phyloP scores from a whole-genome alignment of 2,329 filamentous ascomycete genomes.

The Aspergillus novoparasiticus region DNA sequence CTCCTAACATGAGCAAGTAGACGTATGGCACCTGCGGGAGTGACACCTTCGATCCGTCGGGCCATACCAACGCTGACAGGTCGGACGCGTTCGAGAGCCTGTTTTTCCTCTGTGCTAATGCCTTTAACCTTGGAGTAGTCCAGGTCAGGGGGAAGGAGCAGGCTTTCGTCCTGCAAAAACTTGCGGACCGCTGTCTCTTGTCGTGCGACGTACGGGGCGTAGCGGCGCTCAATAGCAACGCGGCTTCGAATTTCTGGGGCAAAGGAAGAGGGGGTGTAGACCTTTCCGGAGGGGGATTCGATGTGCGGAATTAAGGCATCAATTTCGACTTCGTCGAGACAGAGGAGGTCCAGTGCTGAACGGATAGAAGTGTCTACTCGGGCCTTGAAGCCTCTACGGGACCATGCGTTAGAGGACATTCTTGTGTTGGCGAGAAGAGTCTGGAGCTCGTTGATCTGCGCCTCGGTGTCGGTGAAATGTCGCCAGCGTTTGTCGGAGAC shows the following conservation, averaged over 20 bases:
- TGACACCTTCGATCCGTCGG: slow-evolving; percentile 76
- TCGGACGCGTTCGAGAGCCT: slow-evolving; percentile 66
- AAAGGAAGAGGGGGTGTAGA: slow-evolving; percentile 54
- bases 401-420: slow-evolving; percentile 68
- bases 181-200: slow-evolving; percentile 68
- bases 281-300: slow-evolving; percentile 27
- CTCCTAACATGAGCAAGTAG: slow-evolving; percentile 45
- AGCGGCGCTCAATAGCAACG: slow-evolving; percentile 78
- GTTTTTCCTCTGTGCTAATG: slow-evolving; percentile 77
- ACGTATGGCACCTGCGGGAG: slow-evolving; percentile 48
- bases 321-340: slow-evolving; percentile 63
- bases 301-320: slow-evolving; percentile 61
- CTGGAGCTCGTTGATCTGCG: slow-evolving; percentile 69
- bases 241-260: slow-evolving; percentile 63
- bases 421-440: slow-evolving; percentile 60
- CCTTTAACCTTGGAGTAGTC: slow-evolving; percentile 76
- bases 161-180: slow-evolving; percentile 74
- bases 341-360: slow-evolving; percentile 77
- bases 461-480: slow-evolving; percentile 65
- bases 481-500: slow-evolving; percentile 79
- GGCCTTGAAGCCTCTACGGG: slow-evolving; percentile 67
- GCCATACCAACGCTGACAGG: slow-evolving; percentile 91
- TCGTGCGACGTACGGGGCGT: slow-evolving; percentile 80
- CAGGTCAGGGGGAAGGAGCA: slow-evolving; percentile 71
- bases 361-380: slow-evolving; percentile 68